Conservation (phyloP, 2,329 filamentous ascomycete genomes). For the Colletotrichum sp. region DNA sequence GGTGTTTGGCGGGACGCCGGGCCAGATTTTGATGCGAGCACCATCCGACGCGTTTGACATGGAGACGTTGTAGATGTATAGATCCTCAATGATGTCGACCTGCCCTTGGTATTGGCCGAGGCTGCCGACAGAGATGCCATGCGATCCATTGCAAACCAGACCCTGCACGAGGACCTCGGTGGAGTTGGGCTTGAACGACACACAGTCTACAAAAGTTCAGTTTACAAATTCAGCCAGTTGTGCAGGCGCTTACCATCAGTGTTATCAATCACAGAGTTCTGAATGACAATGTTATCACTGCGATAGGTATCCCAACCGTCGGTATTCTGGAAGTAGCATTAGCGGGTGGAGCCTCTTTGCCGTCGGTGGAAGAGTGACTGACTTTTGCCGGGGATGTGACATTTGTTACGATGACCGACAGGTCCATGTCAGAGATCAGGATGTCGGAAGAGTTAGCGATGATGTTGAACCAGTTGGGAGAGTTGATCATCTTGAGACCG, state of each 20-base stretch:
- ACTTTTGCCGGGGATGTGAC: constrained; percentile 35
- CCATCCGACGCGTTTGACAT: constrained; percentile 67
- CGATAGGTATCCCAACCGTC: constrained; percentile 71
- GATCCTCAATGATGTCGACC: constrained; percentile 71
- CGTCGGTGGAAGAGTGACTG: fast-evolving
- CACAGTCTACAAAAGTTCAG: constrained; percentile 51
- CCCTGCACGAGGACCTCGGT: constrained; percentile 73
- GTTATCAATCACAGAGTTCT: constrained; percentile 68
- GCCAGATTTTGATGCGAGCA: constrained; percentile 78
- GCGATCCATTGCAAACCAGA: constrained; percentile 70
- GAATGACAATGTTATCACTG: constrained; percentile 66
- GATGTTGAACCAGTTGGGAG: constrained; percentile 56
- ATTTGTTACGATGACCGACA: constrained; percentile 34
- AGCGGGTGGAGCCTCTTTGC: neutral
- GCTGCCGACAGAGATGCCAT: constrained; percentile 74
- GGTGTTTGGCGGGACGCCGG: constrained; percentile 40
- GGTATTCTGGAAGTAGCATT: constrained; percentile 53
- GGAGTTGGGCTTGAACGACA: constrained; percentile 77
- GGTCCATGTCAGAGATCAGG: constrained; percentile 66
- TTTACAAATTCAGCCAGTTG: neutral
- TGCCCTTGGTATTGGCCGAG: constrained; percentile 71
- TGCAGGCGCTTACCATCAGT: constrained; percentile 49
- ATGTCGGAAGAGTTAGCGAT: constrained; percentile 70
- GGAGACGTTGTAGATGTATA: constrained; percentile 67
- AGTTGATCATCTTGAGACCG: constrained; percentile 52